Conservation (phyloP, 495 filamentous ascomycete genomes). For the Cercophora newfieldiana region DNA sequence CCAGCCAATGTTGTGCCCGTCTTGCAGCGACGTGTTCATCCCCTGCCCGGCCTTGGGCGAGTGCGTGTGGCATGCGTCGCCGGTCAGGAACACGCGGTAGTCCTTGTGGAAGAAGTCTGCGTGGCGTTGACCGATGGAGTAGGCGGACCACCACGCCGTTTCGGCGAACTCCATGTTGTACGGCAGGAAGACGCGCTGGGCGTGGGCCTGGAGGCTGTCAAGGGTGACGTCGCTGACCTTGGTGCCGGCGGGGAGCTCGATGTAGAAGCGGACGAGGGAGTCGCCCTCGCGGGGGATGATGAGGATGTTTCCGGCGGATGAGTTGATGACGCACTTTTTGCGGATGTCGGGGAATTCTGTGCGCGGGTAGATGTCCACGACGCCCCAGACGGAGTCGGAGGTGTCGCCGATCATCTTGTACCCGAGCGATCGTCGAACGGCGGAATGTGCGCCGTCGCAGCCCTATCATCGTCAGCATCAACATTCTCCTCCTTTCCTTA, state of each 20-base stretch:
- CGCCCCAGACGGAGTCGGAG: slow-evolving; percentile 68
- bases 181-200: slow-evolving; percentile 57
- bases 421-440: slow-evolving; percentile 65
- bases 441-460: slow-evolving; percentile 77
- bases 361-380: slow-evolving; percentile 75
- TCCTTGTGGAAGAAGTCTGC: slow-evolving; percentile 56
- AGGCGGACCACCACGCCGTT: slow-evolving; percentile 63
- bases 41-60: slow-evolving; percentile 73
- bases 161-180: slow-evolving; percentile 47
- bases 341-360: slow-evolving; percentile 78
- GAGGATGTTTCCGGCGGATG: slow-evolving; percentile 54
- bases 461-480: slow-evolving; percentile 45
- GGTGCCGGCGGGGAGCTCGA: slow-evolving; percentile 50
- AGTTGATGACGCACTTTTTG: slow-evolving; percentile 58
- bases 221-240: slow-evolving; percentile 44
- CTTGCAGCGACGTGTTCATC: slow-evolving; percentile 64
- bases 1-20: slow-evolving; percentile 72
- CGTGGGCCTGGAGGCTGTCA: slow-evolving; percentile 60
- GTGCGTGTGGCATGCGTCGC: slow-evolving; percentile 74
- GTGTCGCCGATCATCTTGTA: slow-evolving; percentile 73
- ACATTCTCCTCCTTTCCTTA: background rate
- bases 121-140: slow-evolving; percentile 64
- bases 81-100: slow-evolving; percentile 62
- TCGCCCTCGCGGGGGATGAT: slow-evolving; percentile 69
- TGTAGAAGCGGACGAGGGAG: slow-evolving; percentile 61